Percentiles rank a stretch among this genome's conserved stretches.
Evolutionary conservation across 257 asterid genomes (phyloP).

Genomic region (Cordia subcordata): DNA sequence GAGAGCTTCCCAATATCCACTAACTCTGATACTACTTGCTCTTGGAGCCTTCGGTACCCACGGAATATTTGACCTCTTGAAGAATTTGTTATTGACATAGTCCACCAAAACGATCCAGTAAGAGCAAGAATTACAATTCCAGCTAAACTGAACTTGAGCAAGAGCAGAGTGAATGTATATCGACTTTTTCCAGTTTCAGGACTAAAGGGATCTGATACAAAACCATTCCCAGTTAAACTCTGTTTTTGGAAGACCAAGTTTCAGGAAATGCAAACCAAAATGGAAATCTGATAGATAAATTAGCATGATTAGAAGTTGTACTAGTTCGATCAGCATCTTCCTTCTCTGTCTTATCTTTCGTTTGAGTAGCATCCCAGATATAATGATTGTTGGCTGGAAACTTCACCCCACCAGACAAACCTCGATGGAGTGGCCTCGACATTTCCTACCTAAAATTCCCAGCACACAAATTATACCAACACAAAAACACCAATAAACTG

Average conservation of each 20-base stretch:
- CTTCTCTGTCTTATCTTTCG: constrained; percentile 79
- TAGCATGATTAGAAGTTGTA: constrained; percentile 28
- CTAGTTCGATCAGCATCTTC: constrained; percentile 38
- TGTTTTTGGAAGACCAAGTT: constrained; percentile 54
- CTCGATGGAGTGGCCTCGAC: constrained; percentile 94
- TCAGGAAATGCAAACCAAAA: constrained; percentile 49
- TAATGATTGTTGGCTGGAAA: constrained; percentile 47
- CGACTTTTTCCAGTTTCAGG: constrained; percentile 61
- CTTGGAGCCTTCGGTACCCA: constrained; percentile 83
- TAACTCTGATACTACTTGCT: constrained; percentile 77
- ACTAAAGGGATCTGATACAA: constrained; percentile 62
- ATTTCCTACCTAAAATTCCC: constrained; percentile 51
- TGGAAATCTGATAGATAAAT: constrained; percentile 44
- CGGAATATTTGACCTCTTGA: constrained; percentile 66
- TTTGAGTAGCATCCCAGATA: constrained; percentile 69
- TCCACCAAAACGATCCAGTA: constrained; percentile 92
- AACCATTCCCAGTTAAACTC: constrained; percentile 54
- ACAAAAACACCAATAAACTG: neutral
- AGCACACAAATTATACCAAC: constrained; percentile 15
- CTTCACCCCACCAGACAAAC: constrained; percentile 55
- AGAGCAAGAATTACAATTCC: constrained; percentile 77
- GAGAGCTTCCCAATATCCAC: constrained; percentile 86
- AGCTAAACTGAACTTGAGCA: constrained; percentile 68
- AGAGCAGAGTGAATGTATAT: constrained; percentile 46
- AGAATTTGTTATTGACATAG: constrained; percentile 64